Conservation (phyloP, 352 stramenopile species). For the Globisporangium rhizosaccharum region DNA sequence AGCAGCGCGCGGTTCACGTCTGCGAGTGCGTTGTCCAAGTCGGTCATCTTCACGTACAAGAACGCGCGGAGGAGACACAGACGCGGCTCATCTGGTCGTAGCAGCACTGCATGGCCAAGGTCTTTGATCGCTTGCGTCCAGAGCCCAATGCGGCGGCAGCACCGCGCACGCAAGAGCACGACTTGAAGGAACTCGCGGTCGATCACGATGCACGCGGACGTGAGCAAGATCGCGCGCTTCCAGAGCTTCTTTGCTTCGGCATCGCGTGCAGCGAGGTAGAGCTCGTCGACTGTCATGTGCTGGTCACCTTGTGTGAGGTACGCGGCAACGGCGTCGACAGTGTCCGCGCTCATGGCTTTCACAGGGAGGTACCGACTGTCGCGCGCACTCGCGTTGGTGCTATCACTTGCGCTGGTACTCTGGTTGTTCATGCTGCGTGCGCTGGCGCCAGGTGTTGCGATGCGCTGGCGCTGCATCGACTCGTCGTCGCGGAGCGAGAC, state of each 20-base stretch:
- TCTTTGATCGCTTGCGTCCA: conserved; percentile 76
- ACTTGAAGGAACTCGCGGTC: conserved; percentile 57
- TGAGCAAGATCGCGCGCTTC: conserved; percentile 66
- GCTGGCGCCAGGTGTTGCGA: background rate
- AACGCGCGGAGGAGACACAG: conserved; percentile 52
- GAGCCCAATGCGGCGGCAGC: conserved; percentile 60
- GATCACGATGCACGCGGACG: conserved; percentile 62
- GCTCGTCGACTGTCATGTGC: conserved; percentile 52
- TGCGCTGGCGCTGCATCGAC: conserved; percentile 26
- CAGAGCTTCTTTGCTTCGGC: conserved; percentile 54
- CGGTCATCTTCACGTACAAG: conserved; percentile 47
- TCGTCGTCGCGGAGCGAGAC: conserved; percentile 37
- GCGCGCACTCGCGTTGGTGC: too few relatives aligned
- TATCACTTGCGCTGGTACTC: background rate
- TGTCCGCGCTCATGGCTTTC: conserved; percentile 36
- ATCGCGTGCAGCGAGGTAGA: conserved; percentile 48
- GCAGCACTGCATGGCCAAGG: conserved; percentile 38
- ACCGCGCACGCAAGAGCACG: conserved; percentile 54
- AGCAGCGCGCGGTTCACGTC: conserved; percentile 57
- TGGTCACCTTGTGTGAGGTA: conserved; percentile 58
- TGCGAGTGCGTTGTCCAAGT: conserved; percentile 44
- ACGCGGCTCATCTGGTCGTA: conserved; percentile 48
- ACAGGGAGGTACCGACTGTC: conserved; percentile 22
- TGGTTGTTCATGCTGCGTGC: background rate
- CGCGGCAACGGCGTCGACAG: conserved; percentile 34